Percentiles rank a stretch among this genome's conserved stretches.
Conservation (phyloP, 495 filamentous ascomycete species). For the Amorphotheca resinae region DNA sequence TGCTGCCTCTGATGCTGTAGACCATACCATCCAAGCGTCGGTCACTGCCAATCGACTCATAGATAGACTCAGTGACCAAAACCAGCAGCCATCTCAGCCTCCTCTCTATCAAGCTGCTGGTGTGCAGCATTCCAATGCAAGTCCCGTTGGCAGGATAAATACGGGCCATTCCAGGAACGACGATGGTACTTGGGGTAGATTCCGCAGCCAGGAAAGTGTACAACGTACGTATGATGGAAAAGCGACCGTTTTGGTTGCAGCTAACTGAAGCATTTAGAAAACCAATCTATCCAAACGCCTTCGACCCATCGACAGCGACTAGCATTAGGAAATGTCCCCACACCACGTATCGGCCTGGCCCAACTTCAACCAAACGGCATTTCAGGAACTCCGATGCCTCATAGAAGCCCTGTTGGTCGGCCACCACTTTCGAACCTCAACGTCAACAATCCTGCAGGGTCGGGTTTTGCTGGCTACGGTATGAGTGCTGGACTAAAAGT, state of each 20-base stretch:
- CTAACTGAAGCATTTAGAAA: slow-evolving; percentile 6
- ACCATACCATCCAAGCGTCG: slow-evolving; percentile 36
- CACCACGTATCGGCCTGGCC: slow-evolving; percentile 8
- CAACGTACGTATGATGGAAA: slow-evolving; percentile 2
- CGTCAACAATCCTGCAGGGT: slow-evolving; percentile 18
- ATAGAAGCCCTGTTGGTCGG: slow-evolving; percentile 15
- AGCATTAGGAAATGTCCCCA: background rate
- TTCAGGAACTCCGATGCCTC: slow-evolving; percentile 7
- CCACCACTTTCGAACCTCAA: slow-evolving; percentile 20
- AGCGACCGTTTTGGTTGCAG: slow-evolving; percentile 4
- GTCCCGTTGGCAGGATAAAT: background rate
- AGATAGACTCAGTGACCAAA: slow-evolving; percentile 15
- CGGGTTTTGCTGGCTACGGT: slow-evolving; percentile 28
- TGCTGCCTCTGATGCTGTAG: slow-evolving; percentile 56
- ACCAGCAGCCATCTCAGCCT: slow-evolving; percentile 3
- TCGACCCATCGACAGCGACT: slow-evolving; percentile 17
- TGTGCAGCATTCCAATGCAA: background rate
- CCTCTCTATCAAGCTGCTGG: slow-evolving; percentile 5
- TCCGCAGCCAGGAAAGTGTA: slow-evolving; percentile 10
- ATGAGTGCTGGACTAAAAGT: slow-evolving; percentile 37
- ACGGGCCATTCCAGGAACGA: background rate
- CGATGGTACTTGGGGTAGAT: slow-evolving; percentile 10
- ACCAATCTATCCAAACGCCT: slow-evolving; percentile 12
- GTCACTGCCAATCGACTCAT: slow-evolving; percentile 7
- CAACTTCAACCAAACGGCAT: slow-evolving; percentile 7